Percentiles rank a stretch among this genome's conserved stretches.
Conservation (phyloP, 306 rosid species). For the Lagenaria siceraria region DNA sequence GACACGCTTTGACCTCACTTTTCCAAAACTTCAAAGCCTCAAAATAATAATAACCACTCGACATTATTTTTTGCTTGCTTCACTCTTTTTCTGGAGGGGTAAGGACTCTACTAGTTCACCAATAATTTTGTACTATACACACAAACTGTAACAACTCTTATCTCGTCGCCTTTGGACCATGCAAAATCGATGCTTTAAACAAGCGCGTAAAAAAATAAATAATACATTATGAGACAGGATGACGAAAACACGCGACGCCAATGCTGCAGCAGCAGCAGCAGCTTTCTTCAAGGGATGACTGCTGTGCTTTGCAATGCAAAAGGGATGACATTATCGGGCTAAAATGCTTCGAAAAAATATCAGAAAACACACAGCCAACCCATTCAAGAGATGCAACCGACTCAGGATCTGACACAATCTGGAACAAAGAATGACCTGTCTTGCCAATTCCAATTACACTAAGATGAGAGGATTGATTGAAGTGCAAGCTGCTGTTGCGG, state of each 20-base stretch:
- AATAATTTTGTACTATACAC: constrained; percentile 3
- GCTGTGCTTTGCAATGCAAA: background rate
- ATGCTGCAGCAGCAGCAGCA: background rate
- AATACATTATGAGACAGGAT: background rate
- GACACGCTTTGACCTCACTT: constrained; percentile 1
- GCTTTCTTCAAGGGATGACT: constrained; percentile 1
- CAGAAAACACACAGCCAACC: background rate
- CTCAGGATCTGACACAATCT: constrained; percentile 1
- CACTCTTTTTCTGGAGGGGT: background rate
- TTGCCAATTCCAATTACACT: background rate
- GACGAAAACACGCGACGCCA: background rate
- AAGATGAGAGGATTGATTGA: constrained; percentile 68
- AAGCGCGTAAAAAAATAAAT: constrained; percentile 1
- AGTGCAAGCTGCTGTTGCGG: constrained; percentile 96
- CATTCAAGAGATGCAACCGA: background rate
- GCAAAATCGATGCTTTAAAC: constrained; percentile 11
- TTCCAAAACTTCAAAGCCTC: constrained; percentile 10
- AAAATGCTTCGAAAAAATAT: background rate
- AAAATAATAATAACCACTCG: background rate
- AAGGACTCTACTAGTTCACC: constrained; percentile 1
- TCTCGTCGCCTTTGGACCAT: background rate
- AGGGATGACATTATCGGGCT: background rate
- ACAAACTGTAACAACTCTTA: background rate
- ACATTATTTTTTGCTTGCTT: background rate
- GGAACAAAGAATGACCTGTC: background rate